Evolutionary conservation across 202 grass and related monocot genomes (phyloP).

Genomic region (Zizania palustris): DNA sequence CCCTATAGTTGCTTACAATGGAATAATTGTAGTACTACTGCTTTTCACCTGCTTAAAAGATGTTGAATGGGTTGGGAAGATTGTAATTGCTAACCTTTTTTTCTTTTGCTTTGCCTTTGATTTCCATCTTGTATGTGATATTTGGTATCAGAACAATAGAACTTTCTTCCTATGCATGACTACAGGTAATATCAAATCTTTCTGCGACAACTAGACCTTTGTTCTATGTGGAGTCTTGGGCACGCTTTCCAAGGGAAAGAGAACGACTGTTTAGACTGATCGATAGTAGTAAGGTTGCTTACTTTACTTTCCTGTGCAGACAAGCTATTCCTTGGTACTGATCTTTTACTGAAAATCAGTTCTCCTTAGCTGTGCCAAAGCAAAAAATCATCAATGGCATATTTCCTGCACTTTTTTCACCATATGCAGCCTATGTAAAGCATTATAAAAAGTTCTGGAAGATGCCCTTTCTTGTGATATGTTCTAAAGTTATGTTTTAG

Average conservation of each 20-base stretch:
- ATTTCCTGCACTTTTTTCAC: constrained; percentile 6
- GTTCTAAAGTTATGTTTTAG: not conserved
- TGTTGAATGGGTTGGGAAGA: no score
- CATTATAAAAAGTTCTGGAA: not conserved
- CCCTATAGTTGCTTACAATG: constrained; percentile 17
- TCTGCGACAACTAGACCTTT: constrained; percentile 61
- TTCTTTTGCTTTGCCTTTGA: constrained; percentile 8
- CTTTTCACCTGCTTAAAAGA: not conserved
- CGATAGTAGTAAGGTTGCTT: constrained; percentile 63
- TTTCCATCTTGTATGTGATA: constrained; percentile 8
- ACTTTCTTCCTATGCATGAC: constrained; percentile 7
- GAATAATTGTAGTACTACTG: constrained; percentile 18
- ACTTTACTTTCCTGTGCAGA: constrained; percentile 24
- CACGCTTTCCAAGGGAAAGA: constrained; percentile 70
- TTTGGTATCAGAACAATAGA: constrained; percentile 4
- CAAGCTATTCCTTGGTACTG: not conserved
- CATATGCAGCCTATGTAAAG: not conserved
- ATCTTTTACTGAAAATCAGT: not conserved
- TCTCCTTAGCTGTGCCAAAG: not conserved
- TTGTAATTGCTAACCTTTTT: not conserved
- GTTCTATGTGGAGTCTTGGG: constrained; percentile 67
- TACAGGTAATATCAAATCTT: constrained; percentile 81
- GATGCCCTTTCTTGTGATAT: constrained; percentile 1
- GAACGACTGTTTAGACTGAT: constrained; percentile 63
- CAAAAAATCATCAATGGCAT: constrained; percentile 22